Conservation (phyloP, 345 rosid genomes). For the Gossypium anomalum region DNA sequence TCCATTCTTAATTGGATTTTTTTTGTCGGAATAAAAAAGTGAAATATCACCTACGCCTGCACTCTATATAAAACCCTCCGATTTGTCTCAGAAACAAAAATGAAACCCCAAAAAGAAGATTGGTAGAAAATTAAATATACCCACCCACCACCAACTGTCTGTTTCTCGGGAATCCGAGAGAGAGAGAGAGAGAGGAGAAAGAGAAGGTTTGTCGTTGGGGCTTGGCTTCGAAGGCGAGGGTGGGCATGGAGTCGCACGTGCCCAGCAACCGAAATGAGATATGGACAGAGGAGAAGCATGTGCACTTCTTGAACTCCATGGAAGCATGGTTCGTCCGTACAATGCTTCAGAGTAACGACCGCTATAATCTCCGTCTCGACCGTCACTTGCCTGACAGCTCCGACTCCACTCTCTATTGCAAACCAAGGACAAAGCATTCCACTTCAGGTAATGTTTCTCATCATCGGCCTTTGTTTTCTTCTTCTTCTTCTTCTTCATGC, state of each 20-base stretch:
- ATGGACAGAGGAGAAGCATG: slow-evolving; percentile 45
- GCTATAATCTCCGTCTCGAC: slow-evolving; percentile 29
- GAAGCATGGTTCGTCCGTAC: slow-evolving; percentile 38
- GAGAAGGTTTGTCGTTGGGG: neutral
- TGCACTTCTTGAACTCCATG: slow-evolving; percentile 30
- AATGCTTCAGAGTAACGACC: slow-evolving; percentile 24
- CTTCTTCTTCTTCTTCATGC: too few relatives aligned
- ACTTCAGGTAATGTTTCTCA: neutral
- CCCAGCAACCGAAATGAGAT: neutral
- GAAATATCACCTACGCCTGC: too few relatives aligned
- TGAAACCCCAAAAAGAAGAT: neutral
- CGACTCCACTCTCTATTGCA: slow-evolving; percentile 32
- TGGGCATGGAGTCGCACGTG: slow-evolving; percentile 12
- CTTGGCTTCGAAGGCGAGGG: neutral
- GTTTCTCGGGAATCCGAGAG: slow-evolving; percentile 1
- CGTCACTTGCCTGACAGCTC: slow-evolving; percentile 37
- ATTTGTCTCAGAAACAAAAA: too few relatives aligned
- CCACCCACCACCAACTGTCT: neutral
- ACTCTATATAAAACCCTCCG: neutral
- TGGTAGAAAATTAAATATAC: neutral
- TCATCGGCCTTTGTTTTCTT: too few relatives aligned
- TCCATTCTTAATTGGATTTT: too few relatives aligned
- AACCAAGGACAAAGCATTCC: slow-evolving; percentile 16
- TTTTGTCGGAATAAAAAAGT: too few relatives aligned
- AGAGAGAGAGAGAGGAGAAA: neutral